Evolutionary conservation across 2,329 filamentous ascomycete genomes (phyloP).

Genomic region (Coniosporium tulheliwenetii): DNA sequence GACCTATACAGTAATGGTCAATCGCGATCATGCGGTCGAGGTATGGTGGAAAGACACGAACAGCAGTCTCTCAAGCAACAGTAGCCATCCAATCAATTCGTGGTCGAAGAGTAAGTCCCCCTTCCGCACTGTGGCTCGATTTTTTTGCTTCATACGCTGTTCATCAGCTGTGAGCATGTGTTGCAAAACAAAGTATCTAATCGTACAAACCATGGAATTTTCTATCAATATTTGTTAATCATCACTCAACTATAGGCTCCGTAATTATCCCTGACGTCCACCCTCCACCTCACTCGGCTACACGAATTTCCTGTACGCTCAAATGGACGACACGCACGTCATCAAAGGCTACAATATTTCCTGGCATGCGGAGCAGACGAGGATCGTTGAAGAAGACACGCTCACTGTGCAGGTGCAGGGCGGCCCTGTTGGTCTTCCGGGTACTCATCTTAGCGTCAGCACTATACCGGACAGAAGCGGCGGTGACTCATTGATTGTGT

Average conservation of each 20-base stretch:
- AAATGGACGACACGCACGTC: conserved; percentile 19
- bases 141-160: neutral
- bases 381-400: conserved; percentile 11
- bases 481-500: conserved; percentile 14
- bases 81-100: conserved; percentile 22
- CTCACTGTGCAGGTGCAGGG: conserved; percentile 21
- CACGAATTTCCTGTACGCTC: conserved; percentile 26
- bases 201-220: no score
- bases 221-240: no score
- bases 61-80: conserved; percentile 12
- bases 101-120: conserved; percentile 16
- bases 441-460: conserved; percentile 24
- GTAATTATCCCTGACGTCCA: conserved; percentile 19
- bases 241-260: conserved; percentile 3
- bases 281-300: conserved; percentile 24
- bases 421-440: conserved; percentile 18
- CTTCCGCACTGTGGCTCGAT: no score
- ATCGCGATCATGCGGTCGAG: conserved; percentile 20
- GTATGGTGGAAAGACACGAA: conserved; percentile 30
- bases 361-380: conserved; percentile 22
- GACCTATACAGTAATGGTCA: conserved; percentile 28
- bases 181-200: no score
- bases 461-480: conserved; percentile 15
- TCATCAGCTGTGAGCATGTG: no score
- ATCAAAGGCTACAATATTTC: conserved; percentile 22